These are phyloP conservation scores for Trichoderma gracile DNA, from an alignment of 2,329 filamentous ascomycete species.

Conservation along the genomic window DNA sequence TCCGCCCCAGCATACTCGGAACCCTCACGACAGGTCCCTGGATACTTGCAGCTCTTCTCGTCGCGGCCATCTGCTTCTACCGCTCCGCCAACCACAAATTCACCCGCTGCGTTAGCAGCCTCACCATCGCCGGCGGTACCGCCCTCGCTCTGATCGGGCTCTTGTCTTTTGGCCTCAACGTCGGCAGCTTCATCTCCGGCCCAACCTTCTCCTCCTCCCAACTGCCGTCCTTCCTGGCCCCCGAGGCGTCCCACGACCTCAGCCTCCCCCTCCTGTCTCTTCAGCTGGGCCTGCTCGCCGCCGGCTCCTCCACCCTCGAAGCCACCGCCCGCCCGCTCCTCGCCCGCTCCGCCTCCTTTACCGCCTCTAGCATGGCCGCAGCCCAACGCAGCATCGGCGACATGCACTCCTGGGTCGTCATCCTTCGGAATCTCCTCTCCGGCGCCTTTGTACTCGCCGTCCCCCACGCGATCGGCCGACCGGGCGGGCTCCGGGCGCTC, in stretches of 20 bases:
- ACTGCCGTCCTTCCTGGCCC: conserved; percentile 32
- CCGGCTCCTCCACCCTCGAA: conserved; percentile 45
- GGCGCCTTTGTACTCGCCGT: conserved; percentile 48
- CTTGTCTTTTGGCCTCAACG: conserved; percentile 47
- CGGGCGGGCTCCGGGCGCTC: conserved; percentile 41
- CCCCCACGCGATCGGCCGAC: conserved; percentile 41
- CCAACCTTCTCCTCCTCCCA: neutral
- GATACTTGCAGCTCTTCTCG: conserved; percentile 41
- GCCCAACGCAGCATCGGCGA: conserved; percentile 50
- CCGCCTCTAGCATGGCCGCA: conserved; percentile 48
- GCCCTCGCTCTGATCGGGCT: conserved; percentile 45
- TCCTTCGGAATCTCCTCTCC: conserved; percentile 44
- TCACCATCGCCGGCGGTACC: conserved; percentile 42
- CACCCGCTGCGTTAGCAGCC: conserved; percentile 37
- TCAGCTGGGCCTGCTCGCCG: conserved; percentile 50
- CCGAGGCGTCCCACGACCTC: conserved; percentile 32
- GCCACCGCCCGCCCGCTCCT: conserved; percentile 46
- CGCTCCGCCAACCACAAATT: conserved; percentile 38
- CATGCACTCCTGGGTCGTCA: conserved; percentile 48
- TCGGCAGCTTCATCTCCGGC: conserved; percentile 32
- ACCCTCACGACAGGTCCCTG: conserved; percentile 49
- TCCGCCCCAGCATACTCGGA: conserved; percentile 45
- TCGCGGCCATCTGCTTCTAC: conserved; percentile 39
- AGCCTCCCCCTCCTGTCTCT: conserved; percentile 47
- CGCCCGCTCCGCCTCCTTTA: conserved; percentile 51